Percentiles rank a stretch among this genome's conserved stretches.
Evolutionary conservation across 1,139 yeast genomes (phyloP).

Genomic region (Sugiyamaella sp.): DNA sequence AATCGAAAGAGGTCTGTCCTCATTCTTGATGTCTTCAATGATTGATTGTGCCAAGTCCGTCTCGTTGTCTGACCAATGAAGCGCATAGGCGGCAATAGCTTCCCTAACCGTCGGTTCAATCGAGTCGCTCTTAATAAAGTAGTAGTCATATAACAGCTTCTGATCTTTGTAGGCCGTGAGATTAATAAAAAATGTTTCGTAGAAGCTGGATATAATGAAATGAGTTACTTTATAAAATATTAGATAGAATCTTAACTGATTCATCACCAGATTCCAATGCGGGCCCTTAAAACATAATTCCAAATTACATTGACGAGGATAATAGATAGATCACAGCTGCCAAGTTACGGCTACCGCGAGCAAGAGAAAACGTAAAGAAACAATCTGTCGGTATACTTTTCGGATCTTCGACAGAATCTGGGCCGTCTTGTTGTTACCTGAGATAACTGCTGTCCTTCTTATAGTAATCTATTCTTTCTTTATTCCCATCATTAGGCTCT

Average conservation of each 20-base stretch:
- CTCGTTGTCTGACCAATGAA: background rate
- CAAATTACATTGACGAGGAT: background rate
- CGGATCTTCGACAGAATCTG: too few relatives aligned
- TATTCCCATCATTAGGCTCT: background rate
- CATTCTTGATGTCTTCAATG: background rate
- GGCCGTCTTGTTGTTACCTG: too few relatives aligned
- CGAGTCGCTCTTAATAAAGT: background rate
- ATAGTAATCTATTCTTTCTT: too few relatives aligned
- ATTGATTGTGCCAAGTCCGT: background rate
- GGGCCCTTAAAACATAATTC: background rate
- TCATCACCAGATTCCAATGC: background rate
- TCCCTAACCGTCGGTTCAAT: background rate
- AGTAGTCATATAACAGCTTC: background rate
- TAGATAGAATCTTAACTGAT: background rate
- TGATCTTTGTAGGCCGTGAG: background rate
- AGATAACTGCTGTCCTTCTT: too few relatives aligned
- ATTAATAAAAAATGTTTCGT: background rate
- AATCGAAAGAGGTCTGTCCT: background rate
- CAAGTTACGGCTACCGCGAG: too few relatives aligned
- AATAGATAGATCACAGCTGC: too few relatives aligned
- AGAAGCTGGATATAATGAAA: background rate
- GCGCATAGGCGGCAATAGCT: background rate
- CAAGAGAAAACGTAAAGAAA: background rate
- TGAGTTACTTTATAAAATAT: background rate
- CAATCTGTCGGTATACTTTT: too few relatives aligned